Conservation (phyloP, 768 basidiomycete genomes). For the Hygrocybe coccinea region DNA sequence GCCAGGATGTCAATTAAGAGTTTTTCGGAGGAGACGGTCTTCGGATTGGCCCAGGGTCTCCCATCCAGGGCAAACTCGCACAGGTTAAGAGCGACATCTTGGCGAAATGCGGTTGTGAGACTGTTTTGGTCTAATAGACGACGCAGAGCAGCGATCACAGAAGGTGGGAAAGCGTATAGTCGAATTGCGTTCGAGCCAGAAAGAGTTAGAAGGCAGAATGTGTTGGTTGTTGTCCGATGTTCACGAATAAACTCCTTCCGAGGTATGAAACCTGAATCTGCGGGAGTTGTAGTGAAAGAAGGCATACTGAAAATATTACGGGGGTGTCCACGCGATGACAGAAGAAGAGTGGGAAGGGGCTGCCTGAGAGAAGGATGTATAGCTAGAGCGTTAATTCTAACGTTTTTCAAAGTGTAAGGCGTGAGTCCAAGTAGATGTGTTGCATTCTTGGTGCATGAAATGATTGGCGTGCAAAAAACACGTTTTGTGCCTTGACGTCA, state of each 20-base stretch:
- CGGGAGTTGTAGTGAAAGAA: slow-evolving; percentile 23
- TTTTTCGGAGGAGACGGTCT: slow-evolving; percentile 60
- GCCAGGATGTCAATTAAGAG: slow-evolving; percentile 64
- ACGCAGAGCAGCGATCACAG: slow-evolving; percentile 50
- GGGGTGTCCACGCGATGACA: not conserved
- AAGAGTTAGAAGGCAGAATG: slow-evolving; percentile 68
- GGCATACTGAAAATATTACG: not conserved
- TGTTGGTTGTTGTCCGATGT: slow-evolving; percentile 44
- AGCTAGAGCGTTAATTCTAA: not conserved
- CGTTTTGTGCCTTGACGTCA: slow-evolving; percentile 7
- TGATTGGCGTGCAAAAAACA: not conserved
- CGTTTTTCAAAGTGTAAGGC: not conserved
- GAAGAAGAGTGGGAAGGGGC: not conserved
- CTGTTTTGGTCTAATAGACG: slow-evolving; percentile 48
- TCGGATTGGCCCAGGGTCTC: slow-evolving; percentile 71
- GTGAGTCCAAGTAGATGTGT: not conserved
- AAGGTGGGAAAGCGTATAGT: slow-evolving; percentile 62
- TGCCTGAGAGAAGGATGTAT: not conserved
- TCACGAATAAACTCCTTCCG: slow-evolving; percentile 70
- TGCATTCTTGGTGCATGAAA: too few relatives aligned
- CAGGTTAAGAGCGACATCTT: slow-evolving; percentile 53
- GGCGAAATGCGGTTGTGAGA: slow-evolving; percentile 43
- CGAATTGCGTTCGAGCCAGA: slow-evolving; percentile 59
- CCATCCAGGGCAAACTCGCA: slow-evolving; percentile 63
- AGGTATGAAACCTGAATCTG: slow-evolving; percentile 55